Conservation (phyloP, 371 early-diverging fungal genomes). For the Syncephalastrum contaminatum region DNA sequence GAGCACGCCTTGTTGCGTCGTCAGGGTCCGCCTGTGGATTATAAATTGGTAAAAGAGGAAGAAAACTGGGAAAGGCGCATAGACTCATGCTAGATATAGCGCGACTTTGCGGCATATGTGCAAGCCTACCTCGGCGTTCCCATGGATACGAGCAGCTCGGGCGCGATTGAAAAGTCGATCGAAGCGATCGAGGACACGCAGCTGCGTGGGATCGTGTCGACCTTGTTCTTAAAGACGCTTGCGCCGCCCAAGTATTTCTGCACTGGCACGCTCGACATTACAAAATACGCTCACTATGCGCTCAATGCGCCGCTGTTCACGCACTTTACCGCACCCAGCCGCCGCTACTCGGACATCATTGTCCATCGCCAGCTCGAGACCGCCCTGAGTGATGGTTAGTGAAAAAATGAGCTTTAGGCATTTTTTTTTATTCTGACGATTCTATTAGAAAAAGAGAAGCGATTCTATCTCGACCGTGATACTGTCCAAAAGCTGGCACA, state of each 20-base stretch:
- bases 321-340: constrained; percentile 92
- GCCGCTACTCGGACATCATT: constrained; percentile 93
- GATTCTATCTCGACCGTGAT: constrained; percentile 54
- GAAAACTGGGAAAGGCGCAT: background rate
- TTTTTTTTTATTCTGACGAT: background rate
- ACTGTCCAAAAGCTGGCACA: constrained; percentile 57
- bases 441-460: constrained; percentile 33
- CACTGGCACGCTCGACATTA: constrained; percentile 72
- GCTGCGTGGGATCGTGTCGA: constrained; percentile 54
- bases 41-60: constrained; percentile 16
- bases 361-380: constrained; percentile 81
- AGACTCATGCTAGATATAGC: constrained; percentile 12
- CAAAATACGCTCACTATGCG: constrained; percentile 72
- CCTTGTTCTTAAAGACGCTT: constrained; percentile 73
- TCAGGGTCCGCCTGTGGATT: constrained; percentile 62
- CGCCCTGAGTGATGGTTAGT: constrained; percentile 24
- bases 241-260: constrained; percentile 87
- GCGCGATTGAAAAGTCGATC: constrained; percentile 65
- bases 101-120: constrained; percentile 56
- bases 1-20: constrained; percentile 82
- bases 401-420: background rate
- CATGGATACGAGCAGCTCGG: constrained; percentile 48
- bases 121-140: constrained; percentile 47
- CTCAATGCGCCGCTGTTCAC: constrained; percentile 78
- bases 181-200: constrained; percentile 55